These are phyloP conservation scores for Exophiala aquamarina DNA, from an alignment of 2,329 filamentous ascomycete species.

Conservation along the genomic window DNA sequence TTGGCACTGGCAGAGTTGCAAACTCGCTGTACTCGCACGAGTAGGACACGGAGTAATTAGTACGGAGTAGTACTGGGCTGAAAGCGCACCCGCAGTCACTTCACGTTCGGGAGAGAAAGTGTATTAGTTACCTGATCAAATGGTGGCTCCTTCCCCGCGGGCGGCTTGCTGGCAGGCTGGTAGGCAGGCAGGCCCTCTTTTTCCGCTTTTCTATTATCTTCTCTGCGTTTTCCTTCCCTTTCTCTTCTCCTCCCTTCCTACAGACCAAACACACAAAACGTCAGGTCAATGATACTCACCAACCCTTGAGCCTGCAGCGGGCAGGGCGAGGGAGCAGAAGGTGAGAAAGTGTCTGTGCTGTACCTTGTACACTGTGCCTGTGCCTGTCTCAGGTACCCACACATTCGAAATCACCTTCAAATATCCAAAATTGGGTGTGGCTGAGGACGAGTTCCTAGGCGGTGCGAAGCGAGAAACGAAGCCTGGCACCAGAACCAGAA, in stretches of 20 bases:
- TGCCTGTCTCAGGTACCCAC: background rate
- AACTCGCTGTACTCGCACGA: too few species aligned
- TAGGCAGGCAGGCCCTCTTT: too few species aligned
- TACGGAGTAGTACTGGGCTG: too few species aligned
- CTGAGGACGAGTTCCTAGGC: conserved; percentile 1
- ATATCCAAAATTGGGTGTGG: conserved; percentile 4
- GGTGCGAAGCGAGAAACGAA: background rate
- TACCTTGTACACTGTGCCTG: background rate
- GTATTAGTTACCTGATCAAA: too few species aligned
- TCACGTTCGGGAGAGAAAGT: too few species aligned
- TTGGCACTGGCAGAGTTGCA: too few species aligned
- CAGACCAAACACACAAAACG: conserved; percentile 1
- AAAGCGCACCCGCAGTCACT: too few species aligned
- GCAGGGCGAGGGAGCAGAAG: conserved; percentile 17
- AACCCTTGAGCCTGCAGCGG: conserved; percentile 25
- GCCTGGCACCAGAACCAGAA: too few species aligned
- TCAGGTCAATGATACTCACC: conserved; percentile 19
- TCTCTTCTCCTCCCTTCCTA: conserved; percentile 10
- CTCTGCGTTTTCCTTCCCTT: conserved; percentile 1
- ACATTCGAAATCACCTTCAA: too few species aligned
- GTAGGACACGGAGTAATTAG: too few species aligned
- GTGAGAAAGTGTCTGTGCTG: background rate
- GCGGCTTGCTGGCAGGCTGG: too few species aligned
- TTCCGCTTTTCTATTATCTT: conserved; percentile 10
- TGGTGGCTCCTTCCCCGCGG: background rate